Percentiles rank a stretch among this genome's conserved stretches.
phyloP scores from a whole-genome alignment of 306 rosid genomes.

The Prunus padus region DNA sequence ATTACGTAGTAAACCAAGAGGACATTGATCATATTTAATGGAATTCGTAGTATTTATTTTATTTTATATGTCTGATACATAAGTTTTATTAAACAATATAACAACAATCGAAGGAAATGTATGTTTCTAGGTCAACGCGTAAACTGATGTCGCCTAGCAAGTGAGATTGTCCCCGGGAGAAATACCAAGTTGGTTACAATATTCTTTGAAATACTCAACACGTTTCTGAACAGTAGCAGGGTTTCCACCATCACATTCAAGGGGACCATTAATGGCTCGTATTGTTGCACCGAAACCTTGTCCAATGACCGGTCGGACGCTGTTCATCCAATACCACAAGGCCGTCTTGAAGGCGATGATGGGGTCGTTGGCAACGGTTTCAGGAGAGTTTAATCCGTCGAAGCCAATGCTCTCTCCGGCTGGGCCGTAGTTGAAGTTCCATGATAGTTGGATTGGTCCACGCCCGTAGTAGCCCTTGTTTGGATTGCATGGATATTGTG shows the following conservation, averaged over 20 bases:
- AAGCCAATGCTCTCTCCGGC: constrained; percentile 17
- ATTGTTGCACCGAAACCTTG: constrained; percentile 39
- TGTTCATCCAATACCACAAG: constrained; percentile 34
- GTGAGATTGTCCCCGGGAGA: constrained; percentile 31
- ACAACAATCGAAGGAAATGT: too few relatives aligned
- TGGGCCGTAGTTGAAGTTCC: constrained; percentile 35
- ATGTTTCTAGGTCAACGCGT: too few relatives aligned
- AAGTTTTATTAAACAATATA: too few relatives aligned
- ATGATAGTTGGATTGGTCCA: constrained; percentile 29
- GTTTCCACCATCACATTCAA: constrained; percentile 20
- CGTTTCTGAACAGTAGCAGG: constrained; percentile 21
- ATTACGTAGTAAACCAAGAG: too few relatives aligned
- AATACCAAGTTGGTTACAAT: constrained; percentile 25
- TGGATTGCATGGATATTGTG: constrained; percentile 30
- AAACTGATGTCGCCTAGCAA: constrained; percentile 10
- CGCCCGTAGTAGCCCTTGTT: constrained; percentile 22
- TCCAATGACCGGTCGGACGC: constrained; percentile 1
- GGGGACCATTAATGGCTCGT: constrained; percentile 19
- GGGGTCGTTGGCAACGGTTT: constrained; percentile 15
- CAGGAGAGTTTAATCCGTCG: constrained; percentile 23
- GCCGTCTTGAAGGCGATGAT: constrained; percentile 18
- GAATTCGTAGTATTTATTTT: too few relatives aligned
- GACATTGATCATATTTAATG: too few relatives aligned
- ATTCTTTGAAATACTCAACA: constrained; percentile 12
- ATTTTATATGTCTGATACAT: too few relatives aligned